Base-by-base conservation (phyloP, 2,329 filamentous ascomycete species). In the Ceratocystis variospora region DNA sequence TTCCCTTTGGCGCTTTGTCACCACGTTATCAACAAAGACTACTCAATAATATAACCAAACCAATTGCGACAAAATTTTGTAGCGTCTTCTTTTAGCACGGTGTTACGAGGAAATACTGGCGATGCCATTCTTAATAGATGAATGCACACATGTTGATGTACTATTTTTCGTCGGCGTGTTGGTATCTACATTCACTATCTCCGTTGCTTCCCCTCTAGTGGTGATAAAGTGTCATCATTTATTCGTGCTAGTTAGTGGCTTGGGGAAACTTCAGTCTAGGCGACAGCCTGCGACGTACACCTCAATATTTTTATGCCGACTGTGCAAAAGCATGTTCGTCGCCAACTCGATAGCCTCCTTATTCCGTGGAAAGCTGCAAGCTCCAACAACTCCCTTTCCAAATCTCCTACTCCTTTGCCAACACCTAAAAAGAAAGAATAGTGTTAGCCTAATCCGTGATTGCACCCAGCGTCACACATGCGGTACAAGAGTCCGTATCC, bases 341-440 rank as follows among this genome's bases (percentile, higher is more conserved):
- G 25, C 15, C 48, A 53, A 15, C 10, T 25, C 48, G 22, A 25
- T 10, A 53, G 8, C 22, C 5, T 25, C 48, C 37, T 41, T 28
- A 10, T 19, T 28, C 48, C 19, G 7, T 25, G 6, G 3, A 50
- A 50, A 50, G 53, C 53, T 57, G 25, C 19, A 28, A 25, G 33
- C 33, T 37, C 33, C 15, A 33, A 57, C 28, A 55, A 50, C n/a
- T 6, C 3, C 6, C 55, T 12, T 59, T 31, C 37, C 15, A 10
- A 7, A 10, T 12, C 12, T 55, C 45, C 25, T 66, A 50, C 46
- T 66, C 66, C 53, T 37, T 53, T 28, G 62, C 66, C 25, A 67
- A 45, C 41, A 67, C 66, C 66, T 67, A 45, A 31, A 61, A 64
- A 53, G 61, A 19, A 48, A 22, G 22, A 31, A n/a, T 31, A 28